Conservation (phyloP, 2,329 filamentous ascomycete genomes). For the Aureobasidium uvarum region DNA sequence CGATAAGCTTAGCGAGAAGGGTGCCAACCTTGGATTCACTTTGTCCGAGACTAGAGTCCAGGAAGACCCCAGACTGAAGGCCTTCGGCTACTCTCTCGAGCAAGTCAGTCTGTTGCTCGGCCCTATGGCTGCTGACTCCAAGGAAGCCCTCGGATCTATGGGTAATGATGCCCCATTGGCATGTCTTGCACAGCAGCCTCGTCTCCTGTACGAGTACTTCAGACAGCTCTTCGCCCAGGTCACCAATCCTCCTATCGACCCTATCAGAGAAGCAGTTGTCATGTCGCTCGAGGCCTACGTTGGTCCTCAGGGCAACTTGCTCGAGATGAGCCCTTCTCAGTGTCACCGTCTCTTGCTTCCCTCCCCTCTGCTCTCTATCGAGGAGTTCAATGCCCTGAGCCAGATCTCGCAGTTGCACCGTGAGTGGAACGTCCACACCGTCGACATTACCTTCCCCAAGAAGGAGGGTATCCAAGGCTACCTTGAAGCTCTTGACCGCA, state of each 20-base stretch:
- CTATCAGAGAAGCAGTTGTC: constrained; percentile 94
- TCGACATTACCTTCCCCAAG: constrained; percentile 93
- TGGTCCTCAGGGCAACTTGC: constrained; percentile 88
- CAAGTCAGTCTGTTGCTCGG: constrained; percentile 89
- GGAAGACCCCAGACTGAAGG: constrained; percentile 77
- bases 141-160: constrained; percentile 96
- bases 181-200: constrained; percentile 84
- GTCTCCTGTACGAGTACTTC: constrained; percentile 94
- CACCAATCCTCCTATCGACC: constrained; percentile 96
- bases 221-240: constrained; percentile 96
- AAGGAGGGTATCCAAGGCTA: constrained; percentile 78
- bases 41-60: constrained; percentile 71
- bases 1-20: constrained; percentile 57
- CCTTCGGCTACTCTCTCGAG: constrained; percentile 93
- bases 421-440: constrained; percentile 82
- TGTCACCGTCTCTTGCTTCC: constrained; percentile 82
- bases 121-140: constrained; percentile 95
- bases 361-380: constrained; percentile 83
- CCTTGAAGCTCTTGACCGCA: constrained; percentile 79
- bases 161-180: constrained; percentile 93
- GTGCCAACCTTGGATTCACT: constrained; percentile 63
- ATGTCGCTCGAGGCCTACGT: constrained; percentile 98
- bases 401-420: constrained; percentile 70
- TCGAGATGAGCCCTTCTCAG: constrained; percentile 90
- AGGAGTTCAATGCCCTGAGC: constrained; percentile 84